These are phyloP conservation scores for Avicennia marina DNA, from an alignment of 257 asterid species.

Conservation along the genomic window DNA sequence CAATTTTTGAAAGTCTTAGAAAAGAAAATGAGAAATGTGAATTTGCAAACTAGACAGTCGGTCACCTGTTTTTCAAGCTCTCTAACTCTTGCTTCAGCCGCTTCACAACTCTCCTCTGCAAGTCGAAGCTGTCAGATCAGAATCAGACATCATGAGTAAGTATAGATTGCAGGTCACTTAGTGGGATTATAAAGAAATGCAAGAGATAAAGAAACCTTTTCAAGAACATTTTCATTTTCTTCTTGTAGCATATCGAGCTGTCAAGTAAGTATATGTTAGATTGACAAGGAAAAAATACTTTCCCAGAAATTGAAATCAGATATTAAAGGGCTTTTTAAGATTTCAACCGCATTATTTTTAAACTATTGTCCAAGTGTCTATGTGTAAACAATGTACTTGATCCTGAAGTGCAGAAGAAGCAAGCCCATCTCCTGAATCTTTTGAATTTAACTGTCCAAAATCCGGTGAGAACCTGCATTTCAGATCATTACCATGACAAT, in stretches of 20 bases:
- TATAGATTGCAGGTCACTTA: conserved; percentile 9
- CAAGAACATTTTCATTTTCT: conserved; percentile 76
- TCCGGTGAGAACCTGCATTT: conserved; percentile 79
- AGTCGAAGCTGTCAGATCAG: conserved; percentile 58
- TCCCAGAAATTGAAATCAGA: neutral
- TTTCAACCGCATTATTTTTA: conserved; percentile 13
- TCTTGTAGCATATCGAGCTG: conserved; percentile 96
- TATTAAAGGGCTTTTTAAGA: conserved; percentile 9
- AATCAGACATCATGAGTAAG: conserved; percentile 21
- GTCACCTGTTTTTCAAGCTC: conserved; percentile 96
- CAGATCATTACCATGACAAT: conserved; percentile 14
- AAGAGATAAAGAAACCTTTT: conserved; percentile 50
- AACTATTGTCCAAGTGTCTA: conserved; percentile 2
- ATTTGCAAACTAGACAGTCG: conserved; percentile 8
- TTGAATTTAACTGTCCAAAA: conserved; percentile 46
- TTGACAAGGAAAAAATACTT: conserved; percentile 9
- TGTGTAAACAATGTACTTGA: conserved; percentile 44
- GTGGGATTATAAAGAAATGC: conserved; percentile 13
- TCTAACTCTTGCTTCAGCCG: conserved; percentile 85
- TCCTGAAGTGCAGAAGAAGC: conserved; percentile 82
- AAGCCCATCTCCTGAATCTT: conserved; percentile 60
- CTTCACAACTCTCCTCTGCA: conserved; percentile 71
- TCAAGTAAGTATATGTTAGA: conserved; percentile 36
- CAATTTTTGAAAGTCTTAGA: conserved; percentile 11
- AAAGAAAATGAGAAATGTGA: conserved; percentile 15